phyloP scores from a whole-genome alignment of 306 rosid species.

The Fagus crenata region DNA sequence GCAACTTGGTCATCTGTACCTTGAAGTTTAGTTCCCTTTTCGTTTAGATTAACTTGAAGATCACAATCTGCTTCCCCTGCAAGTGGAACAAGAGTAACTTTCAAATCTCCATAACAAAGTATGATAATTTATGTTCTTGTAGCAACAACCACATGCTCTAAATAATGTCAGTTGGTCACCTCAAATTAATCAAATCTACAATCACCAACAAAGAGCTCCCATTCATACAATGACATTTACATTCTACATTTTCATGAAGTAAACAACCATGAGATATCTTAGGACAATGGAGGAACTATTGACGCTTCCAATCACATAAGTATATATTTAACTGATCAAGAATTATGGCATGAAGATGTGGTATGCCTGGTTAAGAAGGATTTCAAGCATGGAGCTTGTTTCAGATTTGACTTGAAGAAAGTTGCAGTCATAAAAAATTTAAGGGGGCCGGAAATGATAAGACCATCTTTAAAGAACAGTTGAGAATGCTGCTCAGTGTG shows the following conservation, averaged over 20 bases:
- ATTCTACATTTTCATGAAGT: background rate
- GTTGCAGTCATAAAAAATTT: background rate
- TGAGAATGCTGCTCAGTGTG: background rate
- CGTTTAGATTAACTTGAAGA: background rate
- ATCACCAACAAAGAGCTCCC: too few relatives aligned
- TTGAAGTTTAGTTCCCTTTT: background rate
- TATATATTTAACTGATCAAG: background rate
- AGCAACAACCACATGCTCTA: background rate
- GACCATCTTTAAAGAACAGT: background rate
- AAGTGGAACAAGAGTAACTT: background rate
- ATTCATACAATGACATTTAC: background rate
- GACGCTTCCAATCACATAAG: background rate
- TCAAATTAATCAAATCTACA: background rate
- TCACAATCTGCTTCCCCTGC: conserved; percentile 38
- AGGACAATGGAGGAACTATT: background rate
- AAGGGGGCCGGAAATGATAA: too few relatives aligned
- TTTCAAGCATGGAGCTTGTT: background rate
- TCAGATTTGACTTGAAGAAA: background rate
- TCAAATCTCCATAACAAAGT: too few relatives aligned
- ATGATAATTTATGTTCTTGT: background rate
- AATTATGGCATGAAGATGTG: background rate
- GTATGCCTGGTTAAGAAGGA: background rate
- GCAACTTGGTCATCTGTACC: conserved; percentile 8
- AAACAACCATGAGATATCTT: background rate
- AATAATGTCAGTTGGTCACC: background rate